These are phyloP conservation scores for Cryphonectria carpinicola DNA, from an alignment of 2,329 filamentous ascomycete genomes.

Conservation along the genomic window DNA sequence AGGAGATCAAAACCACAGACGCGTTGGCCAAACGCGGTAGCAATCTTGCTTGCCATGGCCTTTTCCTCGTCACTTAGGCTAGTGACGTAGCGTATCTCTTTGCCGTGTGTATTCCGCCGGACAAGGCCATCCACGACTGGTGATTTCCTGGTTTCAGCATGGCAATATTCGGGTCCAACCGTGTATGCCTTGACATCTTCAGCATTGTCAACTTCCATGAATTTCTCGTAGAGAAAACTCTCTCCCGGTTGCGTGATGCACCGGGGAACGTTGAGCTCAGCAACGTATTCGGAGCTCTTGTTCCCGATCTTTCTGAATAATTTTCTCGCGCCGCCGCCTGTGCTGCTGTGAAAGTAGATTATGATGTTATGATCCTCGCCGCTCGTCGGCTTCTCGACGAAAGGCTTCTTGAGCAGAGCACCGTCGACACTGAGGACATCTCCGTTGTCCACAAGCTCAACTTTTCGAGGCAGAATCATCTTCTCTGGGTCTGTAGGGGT, in stretches of 20 bases:
- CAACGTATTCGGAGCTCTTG: conserved; percentile 95
- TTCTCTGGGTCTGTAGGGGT: conserved; percentile 66
- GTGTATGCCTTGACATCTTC: conserved; percentile 99
- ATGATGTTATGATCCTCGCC: conserved; percentile 99
- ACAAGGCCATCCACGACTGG: conserved; percentile 97
- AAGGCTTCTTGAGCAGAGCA: conserved; percentile 80
- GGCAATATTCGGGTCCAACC: conserved; percentile 89
- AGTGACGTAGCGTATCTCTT: conserved; percentile 95
- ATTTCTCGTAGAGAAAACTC: conserved; percentile 97
- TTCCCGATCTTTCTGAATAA: conserved; percentile 98
- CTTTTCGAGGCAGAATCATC: conserved; percentile 62
- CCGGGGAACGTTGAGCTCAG: conserved; percentile 74
- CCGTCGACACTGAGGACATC: conserved; percentile 91
- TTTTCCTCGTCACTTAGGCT: conserved; percentile 79
- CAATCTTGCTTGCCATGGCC: conserved; percentile 86
- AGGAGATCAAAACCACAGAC: conserved; percentile 96
- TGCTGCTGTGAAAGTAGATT: conserved; percentile 88
- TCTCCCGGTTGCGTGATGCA: conserved; percentile 78
- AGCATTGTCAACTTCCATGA: conserved; percentile 93
- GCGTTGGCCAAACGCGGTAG: conserved; percentile 87
- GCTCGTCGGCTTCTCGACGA: conserved; percentile 98
- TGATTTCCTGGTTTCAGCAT: conserved; percentile 95
- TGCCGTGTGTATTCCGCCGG: conserved; percentile 93
- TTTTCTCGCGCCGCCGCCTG: conserved; percentile 77
- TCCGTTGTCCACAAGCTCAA: conserved; percentile 87